These are phyloP conservation scores for Solioccasus polychromus DNA, from an alignment of 768 basidiomycete genomes.

Conservation along the genomic window DNA sequence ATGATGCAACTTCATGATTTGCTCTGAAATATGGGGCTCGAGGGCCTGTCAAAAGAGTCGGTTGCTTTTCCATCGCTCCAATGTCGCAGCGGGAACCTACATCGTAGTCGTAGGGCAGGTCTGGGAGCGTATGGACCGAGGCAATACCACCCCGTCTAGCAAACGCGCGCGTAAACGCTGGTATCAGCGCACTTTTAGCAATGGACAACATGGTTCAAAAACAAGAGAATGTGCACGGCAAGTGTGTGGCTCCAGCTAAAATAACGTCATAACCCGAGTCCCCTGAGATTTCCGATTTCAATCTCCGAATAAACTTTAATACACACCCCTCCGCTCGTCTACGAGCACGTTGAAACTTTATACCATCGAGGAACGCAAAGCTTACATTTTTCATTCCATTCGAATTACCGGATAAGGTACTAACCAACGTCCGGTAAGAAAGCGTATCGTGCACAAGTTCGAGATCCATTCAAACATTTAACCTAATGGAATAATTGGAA, in stretches of 20 bases:
- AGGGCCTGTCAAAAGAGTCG: slow-evolving; percentile 56
- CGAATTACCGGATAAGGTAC: slow-evolving; percentile 6
- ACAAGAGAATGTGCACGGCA: too few species aligned
- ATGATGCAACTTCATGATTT: slow-evolving; percentile 96
- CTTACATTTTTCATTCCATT: slow-evolving; percentile 11
- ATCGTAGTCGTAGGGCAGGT: slow-evolving; percentile 78
- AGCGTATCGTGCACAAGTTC: neutral
- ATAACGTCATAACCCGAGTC: slow-evolving; percentile 12
- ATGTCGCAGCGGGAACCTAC: slow-evolving; percentile 40
- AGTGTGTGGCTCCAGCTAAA: too few species aligned
- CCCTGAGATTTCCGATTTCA: neutral
- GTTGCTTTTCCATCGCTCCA: neutral
- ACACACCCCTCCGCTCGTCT: neutral
- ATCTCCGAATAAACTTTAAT: slow-evolving; percentile 4
- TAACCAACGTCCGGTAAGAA: neutral
- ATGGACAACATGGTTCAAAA: slow-evolving; percentile 44
- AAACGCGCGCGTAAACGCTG: slow-evolving; percentile 45
- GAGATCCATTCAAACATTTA: slow-evolving; percentile 5
- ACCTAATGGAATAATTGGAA: slow-evolving; percentile 11
- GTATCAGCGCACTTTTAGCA: slow-evolving; percentile 42
- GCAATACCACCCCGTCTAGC: slow-evolving; percentile 40
- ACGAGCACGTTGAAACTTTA: slow-evolving; percentile 13
- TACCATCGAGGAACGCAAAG: slow-evolving; percentile 14
- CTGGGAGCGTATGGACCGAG: slow-evolving; percentile 69
- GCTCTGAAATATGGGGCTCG: slow-evolving; percentile 85